Conservation (phyloP, 805 yeast species). For the Candida gorgasii region DNA sequence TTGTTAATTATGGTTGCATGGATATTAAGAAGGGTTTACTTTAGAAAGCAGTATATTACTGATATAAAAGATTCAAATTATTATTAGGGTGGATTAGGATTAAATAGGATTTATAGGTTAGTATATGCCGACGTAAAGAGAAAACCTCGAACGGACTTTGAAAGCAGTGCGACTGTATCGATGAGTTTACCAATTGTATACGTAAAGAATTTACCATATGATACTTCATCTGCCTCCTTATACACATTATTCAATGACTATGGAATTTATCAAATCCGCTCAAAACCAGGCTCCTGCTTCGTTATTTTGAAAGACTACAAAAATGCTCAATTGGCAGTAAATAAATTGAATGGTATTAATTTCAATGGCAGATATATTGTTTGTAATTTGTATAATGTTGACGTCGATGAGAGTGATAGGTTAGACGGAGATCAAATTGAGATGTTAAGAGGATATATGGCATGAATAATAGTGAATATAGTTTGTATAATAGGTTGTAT, state of each 20-base stretch:
- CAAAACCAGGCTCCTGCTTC: constrained; percentile 39
- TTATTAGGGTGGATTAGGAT: no score
- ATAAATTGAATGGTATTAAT: constrained; percentile 61
- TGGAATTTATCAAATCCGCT: constrained; percentile 59
- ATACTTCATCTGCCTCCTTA: constrained; percentile 45
- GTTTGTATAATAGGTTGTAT: neutral
- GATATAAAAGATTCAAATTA: constrained; percentile 27
- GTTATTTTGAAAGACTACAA: constrained; percentile 51
- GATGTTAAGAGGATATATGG: constrained; percentile 15
- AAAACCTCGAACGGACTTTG: constrained; percentile 1
- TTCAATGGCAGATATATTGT: constrained; percentile 60
- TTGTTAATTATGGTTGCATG: constrained; percentile 12
- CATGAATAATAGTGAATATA: neutral
- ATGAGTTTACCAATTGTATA: constrained; percentile 45
- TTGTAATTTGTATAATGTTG: constrained; percentile 48
- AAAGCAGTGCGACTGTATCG: no score
- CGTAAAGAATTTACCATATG: constrained; percentile 61
- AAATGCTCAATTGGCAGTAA: constrained; percentile 52
- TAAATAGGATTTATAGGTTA: neutral
- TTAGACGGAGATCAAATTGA: constrained; percentile 29
- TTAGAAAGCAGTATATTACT: constrained; percentile 23
- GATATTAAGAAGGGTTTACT: constrained; percentile 18
- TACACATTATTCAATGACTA: constrained; percentile 54
- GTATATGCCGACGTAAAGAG: neutral
- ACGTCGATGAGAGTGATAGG: constrained; percentile 20